Base-by-base conservation (phyloP, 352 stramenopile species). In the Phytophthora colocasiae region DNA sequence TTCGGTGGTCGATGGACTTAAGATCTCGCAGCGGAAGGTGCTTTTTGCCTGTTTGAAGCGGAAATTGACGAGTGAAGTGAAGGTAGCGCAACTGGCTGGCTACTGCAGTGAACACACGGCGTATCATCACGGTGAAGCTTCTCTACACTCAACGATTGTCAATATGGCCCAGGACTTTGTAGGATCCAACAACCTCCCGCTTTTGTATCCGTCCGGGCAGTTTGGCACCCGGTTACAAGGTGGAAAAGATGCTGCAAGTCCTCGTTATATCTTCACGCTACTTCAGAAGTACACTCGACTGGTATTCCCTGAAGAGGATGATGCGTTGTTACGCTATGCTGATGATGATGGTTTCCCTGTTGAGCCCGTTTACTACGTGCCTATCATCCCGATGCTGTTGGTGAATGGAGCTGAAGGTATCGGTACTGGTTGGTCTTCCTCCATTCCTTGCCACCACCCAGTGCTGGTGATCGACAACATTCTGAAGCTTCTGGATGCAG, bases 41-140 rank as follows among this genome's bases (percentile, higher is more conserved):
- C 75, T 99, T 9, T 99, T 98, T 70, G 92, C 93, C 12, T 99
- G 97, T 60, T 93, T 99, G 74, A 99, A 99, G 76, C 92, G 97
- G 48, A 99, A 99, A 68, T 86, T 99, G 2, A 99, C 97, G 32
- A 95, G 90, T 22, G 98, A 99, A 68, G 98, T 99, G 50, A 99
- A 99, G 75, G 98, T 99, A 10, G 98, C 98, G 9, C 98, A 99
- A 75, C 90, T 99, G 24, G 97, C 97, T 6, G 98, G 98, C 39
- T 99, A 99, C 70, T 97, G 98, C 41, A 97, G 93, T 51, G 96
- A 99, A 52, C 90, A 97, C 67, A 95, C 96, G 38, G 97, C 98
- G 4, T 99, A 99, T 71, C 98, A 99, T 73, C 98, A 99, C 80
- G 98, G 98, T 34, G 98, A 99, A 73, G 90, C 88, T 45, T 99